Evolutionary conservation across 2,329 filamentous ascomycete genomes (phyloP).

Genomic region (Fusarium setosum): DNA sequence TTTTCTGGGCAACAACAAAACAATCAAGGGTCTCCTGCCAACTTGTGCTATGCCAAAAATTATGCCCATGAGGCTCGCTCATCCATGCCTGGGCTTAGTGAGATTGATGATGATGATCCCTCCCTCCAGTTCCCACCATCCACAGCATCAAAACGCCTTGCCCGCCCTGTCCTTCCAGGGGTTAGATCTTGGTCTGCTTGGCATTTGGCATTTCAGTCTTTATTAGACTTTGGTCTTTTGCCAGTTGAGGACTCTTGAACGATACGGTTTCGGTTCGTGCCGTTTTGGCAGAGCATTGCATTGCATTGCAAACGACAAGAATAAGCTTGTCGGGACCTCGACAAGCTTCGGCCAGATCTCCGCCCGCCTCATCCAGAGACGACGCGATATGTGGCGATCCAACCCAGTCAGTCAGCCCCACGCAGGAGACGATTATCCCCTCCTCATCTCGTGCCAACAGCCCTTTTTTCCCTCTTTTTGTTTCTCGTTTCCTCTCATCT

Average conservation of each 20-base stretch:
- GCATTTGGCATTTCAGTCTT: constrained; percentile 8
- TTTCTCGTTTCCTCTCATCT: neutral
- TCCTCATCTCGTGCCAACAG: neutral
- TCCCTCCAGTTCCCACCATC: constrained; percentile 4
- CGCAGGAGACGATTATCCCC: constrained; percentile 12
- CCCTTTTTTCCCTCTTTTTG: neutral
- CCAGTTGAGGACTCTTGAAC: neutral
- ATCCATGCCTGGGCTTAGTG: no score
- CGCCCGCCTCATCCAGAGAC: constrained; percentile 25
- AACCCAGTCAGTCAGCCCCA: constrained; percentile 18
- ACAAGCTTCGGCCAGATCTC: constrained; percentile 29
- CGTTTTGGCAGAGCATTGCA: neutral
- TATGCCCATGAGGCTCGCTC: no score
- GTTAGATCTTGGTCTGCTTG: constrained; percentile 17
- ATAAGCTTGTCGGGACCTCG: neutral
- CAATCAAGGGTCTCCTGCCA: neutral
- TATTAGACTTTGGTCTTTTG: neutral
- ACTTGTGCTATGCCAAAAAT: neutral
- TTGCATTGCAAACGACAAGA: neutral
- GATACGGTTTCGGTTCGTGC: neutral
- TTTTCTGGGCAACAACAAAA: constrained; percentile 3
- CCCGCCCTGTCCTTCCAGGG: constrained; percentile 13
- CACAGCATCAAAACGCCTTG: constrained; percentile 23
- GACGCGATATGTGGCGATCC: no score
- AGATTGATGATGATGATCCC: constrained; percentile 21